These are phyloP conservation scores for Fusarium tanahbumbuense DNA, from an alignment of 2,329 filamentous ascomycete genomes.

Conservation along the genomic window DNA sequence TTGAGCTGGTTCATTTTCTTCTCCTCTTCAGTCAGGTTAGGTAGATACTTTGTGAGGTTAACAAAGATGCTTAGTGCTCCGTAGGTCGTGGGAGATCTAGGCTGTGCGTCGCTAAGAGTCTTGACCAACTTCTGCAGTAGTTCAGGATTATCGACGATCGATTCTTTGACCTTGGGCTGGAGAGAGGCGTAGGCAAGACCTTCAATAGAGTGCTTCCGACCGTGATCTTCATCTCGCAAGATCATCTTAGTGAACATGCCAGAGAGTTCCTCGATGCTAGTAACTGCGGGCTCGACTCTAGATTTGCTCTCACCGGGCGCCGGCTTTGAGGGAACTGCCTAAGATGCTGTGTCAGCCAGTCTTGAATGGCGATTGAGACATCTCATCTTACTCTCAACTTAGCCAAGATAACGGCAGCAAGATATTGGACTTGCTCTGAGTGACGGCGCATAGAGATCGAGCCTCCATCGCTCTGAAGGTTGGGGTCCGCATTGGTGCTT, in stretches of 20 bases:
- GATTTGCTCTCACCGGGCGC: slow-evolving; percentile 54
- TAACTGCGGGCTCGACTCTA: slow-evolving; percentile 64
- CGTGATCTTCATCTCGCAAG: slow-evolving; percentile 66
- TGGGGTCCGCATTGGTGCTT: slow-evolving; percentile 64
- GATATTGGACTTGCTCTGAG: slow-evolving; percentile 70
- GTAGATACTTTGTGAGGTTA: slow-evolving; percentile 86
- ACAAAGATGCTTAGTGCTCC: slow-evolving; percentile 86
- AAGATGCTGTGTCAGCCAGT: slow-evolving; percentile 63
- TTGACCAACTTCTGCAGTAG: slow-evolving; percentile 79
- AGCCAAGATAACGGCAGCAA: slow-evolving; percentile 80
- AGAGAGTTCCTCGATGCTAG: slow-evolving; percentile 74
- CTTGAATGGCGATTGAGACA: slow-evolving; percentile 42
- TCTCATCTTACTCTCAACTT: slow-evolving; percentile 69
- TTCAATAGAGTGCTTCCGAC: slow-evolving; percentile 80
- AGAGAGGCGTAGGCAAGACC: slow-evolving; percentile 93
- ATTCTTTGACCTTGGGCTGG: slow-evolving; percentile 85
- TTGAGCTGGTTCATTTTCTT: slow-evolving; percentile 93
- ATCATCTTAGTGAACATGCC: slow-evolving; percentile 75
- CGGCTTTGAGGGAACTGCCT: slow-evolving; percentile 65
- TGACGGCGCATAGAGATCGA: slow-evolving; percentile 71
- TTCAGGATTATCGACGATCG: slow-evolving; percentile 73
- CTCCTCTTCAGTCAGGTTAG: slow-evolving; percentile 85
- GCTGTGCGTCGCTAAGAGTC: slow-evolving; percentile 66
- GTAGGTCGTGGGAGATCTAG: slow-evolving; percentile 80
- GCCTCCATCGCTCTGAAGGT: slow-evolving; percentile 68